Conservation (phyloP, 306 rosid genomes). For the Luffa aegyptiaca region DNA sequence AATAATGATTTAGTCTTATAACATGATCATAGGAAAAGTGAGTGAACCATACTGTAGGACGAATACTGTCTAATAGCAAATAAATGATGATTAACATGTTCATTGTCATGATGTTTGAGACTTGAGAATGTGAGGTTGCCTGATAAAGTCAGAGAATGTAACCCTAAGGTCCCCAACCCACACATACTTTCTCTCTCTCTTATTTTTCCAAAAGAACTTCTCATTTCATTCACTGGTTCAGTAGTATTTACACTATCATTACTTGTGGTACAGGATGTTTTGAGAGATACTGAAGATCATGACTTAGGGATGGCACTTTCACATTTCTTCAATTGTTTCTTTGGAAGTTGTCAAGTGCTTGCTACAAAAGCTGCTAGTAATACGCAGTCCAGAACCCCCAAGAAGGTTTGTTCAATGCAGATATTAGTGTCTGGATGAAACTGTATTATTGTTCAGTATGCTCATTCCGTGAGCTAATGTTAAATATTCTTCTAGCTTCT, state of each 20-base stretch:
- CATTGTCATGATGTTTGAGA: background rate
- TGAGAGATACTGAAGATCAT: slow-evolving; percentile 88
- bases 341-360: slow-evolving; percentile 67
- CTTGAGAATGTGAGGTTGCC: background rate
- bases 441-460: background rate
- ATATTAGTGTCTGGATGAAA: slow-evolving; percentile 3
- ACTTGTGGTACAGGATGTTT: slow-evolving; percentile 46
- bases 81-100: background rate
- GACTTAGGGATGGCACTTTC: slow-evolving; percentile 70
- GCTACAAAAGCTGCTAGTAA: slow-evolving; percentile 40
- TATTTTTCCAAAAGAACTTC: background rate
- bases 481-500: background rate
- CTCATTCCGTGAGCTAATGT: background rate
- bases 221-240: background rate
- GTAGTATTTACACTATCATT: slow-evolving; percentile 8
- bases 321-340: slow-evolving; percentile 86
- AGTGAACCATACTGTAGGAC: background rate
- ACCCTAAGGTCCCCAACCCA: too few relatives aligned
- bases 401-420: slow-evolving; percentile 37
- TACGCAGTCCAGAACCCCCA: slow-evolving; percentile 38
- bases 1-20: background rate
- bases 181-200: background rate
- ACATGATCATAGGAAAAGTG: background rate
- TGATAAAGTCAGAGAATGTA: background rate
- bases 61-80: background rate